Percentiles rank a stretch among this genome's conserved stretches.
Evolutionary conservation across 208 protist species (phyloP).

Genomic region (Acanthamoeba castellanii): DNA sequence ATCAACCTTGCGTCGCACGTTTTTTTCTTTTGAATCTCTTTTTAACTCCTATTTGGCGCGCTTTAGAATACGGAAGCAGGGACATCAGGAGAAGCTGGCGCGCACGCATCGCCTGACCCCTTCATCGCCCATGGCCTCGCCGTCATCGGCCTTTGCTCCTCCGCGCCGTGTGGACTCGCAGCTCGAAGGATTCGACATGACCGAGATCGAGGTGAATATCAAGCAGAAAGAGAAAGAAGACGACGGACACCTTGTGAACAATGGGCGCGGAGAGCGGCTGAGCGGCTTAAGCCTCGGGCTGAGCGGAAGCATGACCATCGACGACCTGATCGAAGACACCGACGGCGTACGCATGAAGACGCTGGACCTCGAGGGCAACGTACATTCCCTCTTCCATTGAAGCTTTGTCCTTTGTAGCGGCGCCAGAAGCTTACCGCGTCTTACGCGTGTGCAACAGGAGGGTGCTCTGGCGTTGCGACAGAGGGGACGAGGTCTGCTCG

Average conservation of each 20-base stretch:
- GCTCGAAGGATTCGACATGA: neutral
- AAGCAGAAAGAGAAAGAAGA: neutral
- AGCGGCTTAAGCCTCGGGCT: neutral
- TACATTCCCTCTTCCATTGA: neutral
- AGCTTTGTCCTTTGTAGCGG: neutral
- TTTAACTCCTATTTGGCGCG: neutral
- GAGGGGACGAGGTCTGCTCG: no score
- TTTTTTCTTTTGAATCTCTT: no score
- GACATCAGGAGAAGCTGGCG: neutral
- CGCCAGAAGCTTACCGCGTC: neutral
- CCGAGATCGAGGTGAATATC: neutral
- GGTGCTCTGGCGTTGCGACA: no score
- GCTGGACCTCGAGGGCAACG: neutral
- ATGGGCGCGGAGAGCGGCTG: neutral
- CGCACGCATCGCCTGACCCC: constrained; percentile 10
- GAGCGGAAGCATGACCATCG: neutral
- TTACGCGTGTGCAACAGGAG: no score
- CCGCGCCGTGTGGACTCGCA: neutral
- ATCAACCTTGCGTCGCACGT: no score
- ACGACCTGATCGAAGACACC: constrained; percentile 17
- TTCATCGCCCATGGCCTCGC: neutral
- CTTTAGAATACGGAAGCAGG: neutral
- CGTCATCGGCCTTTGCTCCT: neutral
- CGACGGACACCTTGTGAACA: neutral
- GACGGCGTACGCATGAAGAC: neutral